A percentile compares a stretch with the other conserved stretches of the same genome.
Conservation (phyloP, 2,329 filamentous ascomycete species). For the Diaporthe batatas region DNA sequence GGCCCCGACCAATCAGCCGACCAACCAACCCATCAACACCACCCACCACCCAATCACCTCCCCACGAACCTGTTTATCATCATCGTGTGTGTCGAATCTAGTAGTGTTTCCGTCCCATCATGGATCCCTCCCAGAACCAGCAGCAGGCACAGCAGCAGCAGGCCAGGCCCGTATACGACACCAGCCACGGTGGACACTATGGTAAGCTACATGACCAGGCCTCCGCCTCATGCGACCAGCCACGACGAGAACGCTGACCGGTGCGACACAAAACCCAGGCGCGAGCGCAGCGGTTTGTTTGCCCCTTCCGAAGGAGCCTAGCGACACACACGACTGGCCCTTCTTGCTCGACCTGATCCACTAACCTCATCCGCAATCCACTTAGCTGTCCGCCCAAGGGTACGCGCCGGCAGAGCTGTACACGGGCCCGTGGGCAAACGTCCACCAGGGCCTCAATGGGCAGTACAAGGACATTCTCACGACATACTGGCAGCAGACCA, state of each 20-base stretch:
- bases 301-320: constrained; percentile 6
- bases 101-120: constrained; percentile 49
- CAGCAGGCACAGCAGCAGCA: constrained; percentile 70
- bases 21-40: neutral
- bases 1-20: neutral
- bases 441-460: constrained; percentile 93
- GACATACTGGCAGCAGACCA: constrained; percentile 99
- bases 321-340: neutral
- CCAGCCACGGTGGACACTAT: constrained; percentile 81
- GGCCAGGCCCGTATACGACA: constrained; percentile 78
- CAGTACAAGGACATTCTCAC: constrained; percentile 97
- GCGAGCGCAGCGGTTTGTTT: constrained; percentile 76
- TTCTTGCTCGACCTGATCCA: neutral
- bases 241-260: constrained; percentile 42
- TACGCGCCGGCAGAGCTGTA: constrained; percentile 95
- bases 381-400: constrained; percentile 84
- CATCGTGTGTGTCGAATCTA: constrained; percentile 10
- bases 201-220: constrained; percentile 63
- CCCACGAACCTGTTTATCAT: neutral
- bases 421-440: constrained; percentile 95
- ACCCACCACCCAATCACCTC: neutral
- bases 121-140: constrained; percentile 67
- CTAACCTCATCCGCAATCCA: constrained; percentile 45
- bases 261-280: constrained; percentile 58
- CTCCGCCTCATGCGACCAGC: constrained; percentile 42